Percentiles rank a stretch among this genome's conserved stretches.
phyloP scores from a whole-genome alignment of 2,329 filamentous ascomycete genomes.

The Bipolaris bicolor region DNA sequence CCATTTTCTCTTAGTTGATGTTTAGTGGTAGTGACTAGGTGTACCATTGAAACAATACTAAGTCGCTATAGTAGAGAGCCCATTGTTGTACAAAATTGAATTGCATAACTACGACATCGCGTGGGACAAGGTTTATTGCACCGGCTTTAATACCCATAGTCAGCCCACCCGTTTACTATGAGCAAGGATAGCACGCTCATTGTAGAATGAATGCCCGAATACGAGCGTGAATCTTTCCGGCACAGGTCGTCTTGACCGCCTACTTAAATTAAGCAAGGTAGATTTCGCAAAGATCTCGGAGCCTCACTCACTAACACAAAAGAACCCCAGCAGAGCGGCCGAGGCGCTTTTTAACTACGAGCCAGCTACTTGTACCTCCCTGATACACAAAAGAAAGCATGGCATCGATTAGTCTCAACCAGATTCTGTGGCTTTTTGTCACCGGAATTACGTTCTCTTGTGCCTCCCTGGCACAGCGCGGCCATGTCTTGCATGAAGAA shows the following conservation, averaged over 20 bases:
- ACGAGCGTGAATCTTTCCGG: background rate
- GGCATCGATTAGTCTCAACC: background rate
- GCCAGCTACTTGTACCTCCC: background rate
- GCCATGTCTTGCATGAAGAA: background rate
- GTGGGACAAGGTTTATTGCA: background rate
- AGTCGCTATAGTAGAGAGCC: background rate
- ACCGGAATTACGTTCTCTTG: background rate
- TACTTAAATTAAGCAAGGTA: background rate
- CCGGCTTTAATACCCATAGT: background rate
- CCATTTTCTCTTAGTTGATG: too few species aligned
- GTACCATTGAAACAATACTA: background rate
- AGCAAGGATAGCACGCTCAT: background rate
- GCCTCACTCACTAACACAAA: background rate
- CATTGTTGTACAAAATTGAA: background rate
- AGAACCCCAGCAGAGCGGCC: background rate
- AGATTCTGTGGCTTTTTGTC: background rate
- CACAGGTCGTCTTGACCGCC: background rate
- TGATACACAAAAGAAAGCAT: background rate
- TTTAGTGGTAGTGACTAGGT: too few species aligned
- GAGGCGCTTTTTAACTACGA: background rate
- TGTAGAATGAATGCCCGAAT: background rate
- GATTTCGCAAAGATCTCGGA: background rate
- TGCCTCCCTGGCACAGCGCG: background rate
- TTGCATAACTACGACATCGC: background rate
- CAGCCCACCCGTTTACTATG: background rate